Evolutionary conservation across 352 stramenopile genomes (phyloP), one percentile per base, ranked within the genome.

Genomic region (Blastocystis sp.): DNA sequence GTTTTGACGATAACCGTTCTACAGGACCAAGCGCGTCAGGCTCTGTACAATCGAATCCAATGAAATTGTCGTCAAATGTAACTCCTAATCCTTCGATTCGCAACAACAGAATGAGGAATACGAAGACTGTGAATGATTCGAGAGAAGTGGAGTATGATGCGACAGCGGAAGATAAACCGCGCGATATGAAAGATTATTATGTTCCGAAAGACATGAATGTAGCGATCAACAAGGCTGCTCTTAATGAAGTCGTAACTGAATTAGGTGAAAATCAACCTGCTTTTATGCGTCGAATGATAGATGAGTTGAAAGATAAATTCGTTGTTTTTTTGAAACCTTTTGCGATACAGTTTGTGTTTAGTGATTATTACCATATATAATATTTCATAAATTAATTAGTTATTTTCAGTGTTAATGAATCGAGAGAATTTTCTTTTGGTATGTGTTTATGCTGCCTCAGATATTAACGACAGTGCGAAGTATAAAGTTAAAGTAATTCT

Each of bases 151-250:
- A 78, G 50, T 7, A 16, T 13, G 8, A 20, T 34, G 66, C n/a
- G 18, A 45, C 20, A 16, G 30, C 54, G 39, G 11, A 66, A 4
- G 50, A 85, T 50, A 66, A 68, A 55, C 13, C 26, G 16, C 13
- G 73, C 2, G 73, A 85, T 24, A 85, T 85, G 73, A 85, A 65
- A 11, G 73, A 85, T 13, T 85, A 85, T 26, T 34, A 64, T 24
- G 73, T 85, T n/a, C 73, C 73, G 45, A 62, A 66, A n/a, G 73
- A 85, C 16, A 66, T 85, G 73, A 68, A 45, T 65, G 73, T 85
- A 16, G 73, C 73, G 0, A 85, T 85, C 24, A 85, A 85, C 26
- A 85, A 85, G 53, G 73, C 65, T 5, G 73, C 73, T 18, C 53
- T 85, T n/a, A 41, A 85, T n/a, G 73, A 85, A 24, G 73, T 85